Conservation (phyloP, 257 asterid genomes). For the Apocynum venetum region DNA sequence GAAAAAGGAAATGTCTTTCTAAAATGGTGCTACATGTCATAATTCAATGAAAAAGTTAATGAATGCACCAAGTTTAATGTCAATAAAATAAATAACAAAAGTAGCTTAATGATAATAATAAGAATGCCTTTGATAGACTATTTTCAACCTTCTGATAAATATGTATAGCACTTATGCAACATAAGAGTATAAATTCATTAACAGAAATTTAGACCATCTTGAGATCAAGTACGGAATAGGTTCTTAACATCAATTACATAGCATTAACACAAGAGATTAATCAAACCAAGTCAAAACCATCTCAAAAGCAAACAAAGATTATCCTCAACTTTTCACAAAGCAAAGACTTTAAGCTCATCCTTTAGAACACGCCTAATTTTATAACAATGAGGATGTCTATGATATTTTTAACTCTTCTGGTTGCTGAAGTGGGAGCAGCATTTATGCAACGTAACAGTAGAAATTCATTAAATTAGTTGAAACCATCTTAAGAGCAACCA, state of each 20-base stretch:
- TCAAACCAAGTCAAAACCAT: neutral
- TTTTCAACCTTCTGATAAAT: neutral
- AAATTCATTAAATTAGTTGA: neutral
- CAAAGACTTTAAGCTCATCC: neutral
- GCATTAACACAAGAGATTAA: neutral
- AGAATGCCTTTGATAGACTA: neutral
- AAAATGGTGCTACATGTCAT: neutral
- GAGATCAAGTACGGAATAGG: neutral
- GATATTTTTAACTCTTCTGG: neutral
- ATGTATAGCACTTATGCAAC: neutral
- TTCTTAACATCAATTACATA: neutral
- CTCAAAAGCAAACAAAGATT: neutral
- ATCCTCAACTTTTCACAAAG: neutral
- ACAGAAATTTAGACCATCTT: neutral
- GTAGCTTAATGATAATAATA: constrained; percentile 2
- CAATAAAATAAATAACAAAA: neutral
- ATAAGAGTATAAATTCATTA: neutral
- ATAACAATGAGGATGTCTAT: neutral
- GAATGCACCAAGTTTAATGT: neutral
- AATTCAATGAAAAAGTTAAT: neutral
- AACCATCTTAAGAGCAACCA: neutral
- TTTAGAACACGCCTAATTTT: neutral
- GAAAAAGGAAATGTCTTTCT: neutral
- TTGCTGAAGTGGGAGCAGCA: neutral
- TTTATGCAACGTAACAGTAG: neutral